Evolutionary conservation across 805 yeast genomes (phyloP), one percentile per base, ranked within the genome.

Genomic region (Metschnikowia proteae): DNA sequence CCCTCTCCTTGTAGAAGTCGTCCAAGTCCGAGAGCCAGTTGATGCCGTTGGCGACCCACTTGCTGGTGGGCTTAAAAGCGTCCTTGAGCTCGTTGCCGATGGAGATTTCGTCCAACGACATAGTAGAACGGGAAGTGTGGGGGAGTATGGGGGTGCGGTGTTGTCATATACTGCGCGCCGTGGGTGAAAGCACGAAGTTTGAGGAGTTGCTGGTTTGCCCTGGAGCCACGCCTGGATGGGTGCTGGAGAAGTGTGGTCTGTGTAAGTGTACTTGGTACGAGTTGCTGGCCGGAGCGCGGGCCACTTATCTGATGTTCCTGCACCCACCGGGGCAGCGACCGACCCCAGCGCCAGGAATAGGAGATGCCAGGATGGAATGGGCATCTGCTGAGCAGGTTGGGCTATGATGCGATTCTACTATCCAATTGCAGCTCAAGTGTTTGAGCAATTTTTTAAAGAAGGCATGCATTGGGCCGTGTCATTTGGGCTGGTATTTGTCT

Each of bases 61-160:
- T 82, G 51, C 80, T 78, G 1, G 96, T 87, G 41, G 78, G 76
- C 54, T 86, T 84, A 73, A 75, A 94, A 10, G 88, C 82, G 64
- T 94, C 97, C 60, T 85, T 83, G 48, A 86, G 69, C 59, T 84
- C 90, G 63, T 84, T 83, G 29, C 92, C 94, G 38, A 86, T 78
- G 48, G 75, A 70, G 27, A 58, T 36, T 25, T 56, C 59, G 28
- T 54, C 60, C 46, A 56, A 51, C 25, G 60, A 56, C 60, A 56
- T 56, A 17, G 3, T 13, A 22, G 41, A 5, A n/a, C 8, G 10
- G 31, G 32, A 38, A 13, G 43, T 30, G 34, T 30, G 43, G 28
- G 25, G 43, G 6, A 11, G 4, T 6, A 9, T 22, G 43, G 11
- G 43, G 27, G 17, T 29, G 10, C 11, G 23, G n/a, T 30, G 7